Evolutionary conservation across 176 grass and related monocot species (phyloP), one percentile per base, ranked within the genome.

Genomic region (Leersia perrieri): DNA sequence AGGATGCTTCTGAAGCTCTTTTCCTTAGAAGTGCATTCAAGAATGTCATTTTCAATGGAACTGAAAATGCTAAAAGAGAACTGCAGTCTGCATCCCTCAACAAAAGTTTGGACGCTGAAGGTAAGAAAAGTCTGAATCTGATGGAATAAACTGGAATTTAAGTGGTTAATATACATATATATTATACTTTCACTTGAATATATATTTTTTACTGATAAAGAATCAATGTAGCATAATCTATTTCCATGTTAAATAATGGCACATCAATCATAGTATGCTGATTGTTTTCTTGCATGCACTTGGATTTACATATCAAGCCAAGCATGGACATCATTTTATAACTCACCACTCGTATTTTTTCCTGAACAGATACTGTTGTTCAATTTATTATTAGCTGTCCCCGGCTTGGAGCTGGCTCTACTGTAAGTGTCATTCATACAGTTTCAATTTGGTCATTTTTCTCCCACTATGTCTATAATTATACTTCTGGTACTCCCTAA

Each of bases 1-100:
- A 99, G 97, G 90, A 99, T 74, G 90, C 90, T 72, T 91, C 97
- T 78, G 91, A 96, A 88, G 85, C 90, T 86, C 87, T 99, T 81
- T 99, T 96, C 79, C 73, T 91, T 69, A 70, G 87, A 84, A 99
- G 85, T 36, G 90, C 97, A 74, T 99, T 99, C 79, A 95, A 84
- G 88, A 16, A 90, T 80, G 97, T 96, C 69, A 85, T 99, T 25
- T 99, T 93, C 76, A 68, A 35, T 70, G 87, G 60, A 65, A 35
- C 70, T 80, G 80, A 93, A 73, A 81, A 79, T 66, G 76, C 68
- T 73, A 80, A 91, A 79, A 60, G 79, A 67, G 85, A 83, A 83
- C 27, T 80, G 15, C 44, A 89, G 61, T 34, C 63, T 18, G 38
- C 49, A 29, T 66, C 81, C 53, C 67, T 84, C 33, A 76, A 61